A percentile compares a stretch with the other conserved stretches of the same genome.
Evolutionary conservation across 2,329 filamentous ascomycete species (phyloP).

Genomic region (Ceratocystis destructans): DNA sequence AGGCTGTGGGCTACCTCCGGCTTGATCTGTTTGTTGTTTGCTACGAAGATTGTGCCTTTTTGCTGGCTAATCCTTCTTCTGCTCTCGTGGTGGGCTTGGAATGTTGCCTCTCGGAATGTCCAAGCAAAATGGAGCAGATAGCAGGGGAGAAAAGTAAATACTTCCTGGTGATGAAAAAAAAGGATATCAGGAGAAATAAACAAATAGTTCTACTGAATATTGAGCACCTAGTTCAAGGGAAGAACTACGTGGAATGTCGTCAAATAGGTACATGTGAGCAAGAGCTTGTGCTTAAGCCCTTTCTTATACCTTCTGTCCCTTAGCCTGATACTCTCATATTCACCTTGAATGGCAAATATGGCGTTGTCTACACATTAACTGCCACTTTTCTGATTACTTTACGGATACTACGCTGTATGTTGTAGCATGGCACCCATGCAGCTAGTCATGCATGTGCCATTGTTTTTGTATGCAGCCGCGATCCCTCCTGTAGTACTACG

Average conservation of each 20-base stretch:
- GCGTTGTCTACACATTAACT: conserved; percentile 2
- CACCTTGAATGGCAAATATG: conserved; percentile 11
- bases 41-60: too few relatives aligned
- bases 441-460: not conserved
- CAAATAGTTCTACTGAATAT: not conserved
- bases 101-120: not conserved
- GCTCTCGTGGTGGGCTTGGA: not conserved
- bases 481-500: not conserved
- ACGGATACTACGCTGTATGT: not conserved
- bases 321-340: conserved; percentile 10
- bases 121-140: not conserved
- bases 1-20: not conserved
- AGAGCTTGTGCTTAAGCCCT: not conserved
- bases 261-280: not conserved
- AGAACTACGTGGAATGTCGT: not conserved
- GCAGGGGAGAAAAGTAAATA: too few relatives aligned
- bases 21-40: not conserved
- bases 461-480: not conserved
- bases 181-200: not conserved
- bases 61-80: too few relatives aligned
- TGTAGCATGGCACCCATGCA: not conserved
- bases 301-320: not conserved
- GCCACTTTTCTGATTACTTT: not conserved
- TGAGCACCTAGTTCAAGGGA: not conserved
- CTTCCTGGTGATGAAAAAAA: too few relatives aligned